Evolutionary conservation across 2,329 filamentous ascomycete species (phyloP).

Genomic region (Magnaporthales sp.): DNA sequence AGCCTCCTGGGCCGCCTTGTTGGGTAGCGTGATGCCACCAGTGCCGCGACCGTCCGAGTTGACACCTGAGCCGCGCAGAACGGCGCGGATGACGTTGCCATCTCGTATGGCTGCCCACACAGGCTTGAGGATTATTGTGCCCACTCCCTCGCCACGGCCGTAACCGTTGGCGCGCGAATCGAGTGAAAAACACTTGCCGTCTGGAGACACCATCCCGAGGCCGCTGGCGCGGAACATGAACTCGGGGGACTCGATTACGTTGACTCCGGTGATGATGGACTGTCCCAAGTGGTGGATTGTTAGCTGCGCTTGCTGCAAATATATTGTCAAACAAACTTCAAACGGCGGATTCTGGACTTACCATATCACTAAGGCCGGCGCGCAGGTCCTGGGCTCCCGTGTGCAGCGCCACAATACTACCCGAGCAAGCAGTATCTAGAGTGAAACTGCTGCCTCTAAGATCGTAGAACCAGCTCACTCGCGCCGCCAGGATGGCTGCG

Average conservation of each 20-base stretch:
- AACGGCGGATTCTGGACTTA: too few species aligned
- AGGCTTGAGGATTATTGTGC: conserved; percentile 30
- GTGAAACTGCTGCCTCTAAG: conserved; percentile 9
- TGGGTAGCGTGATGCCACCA: conserved; percentile 31
- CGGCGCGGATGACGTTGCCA: conserved; percentile 26
- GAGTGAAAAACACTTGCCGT: conserved; percentile 20
- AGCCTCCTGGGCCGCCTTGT: conserved; percentile 17
- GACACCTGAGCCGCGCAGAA: conserved; percentile 22
- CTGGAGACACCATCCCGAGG: conserved; percentile 13
- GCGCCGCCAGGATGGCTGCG: conserved; percentile 9
- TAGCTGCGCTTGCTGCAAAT: too few species aligned
- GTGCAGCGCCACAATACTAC: conserved; percentile 14
- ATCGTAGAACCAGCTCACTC: conserved; percentile 14
- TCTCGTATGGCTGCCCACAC: conserved; percentile 31
- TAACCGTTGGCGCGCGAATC: conserved; percentile 35
- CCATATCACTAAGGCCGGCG: conserved; percentile 12
- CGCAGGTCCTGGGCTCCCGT: conserved; percentile 19
- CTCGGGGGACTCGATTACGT: conserved; percentile 17
- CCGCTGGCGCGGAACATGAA: not conserved
- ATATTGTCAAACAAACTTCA: too few species aligned
- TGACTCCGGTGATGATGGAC: conserved; percentile 20
- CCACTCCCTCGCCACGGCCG: conserved; percentile 33
- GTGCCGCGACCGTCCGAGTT: conserved; percentile 29
- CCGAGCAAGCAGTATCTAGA: conserved; percentile 12
- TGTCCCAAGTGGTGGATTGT: too few species aligned